Base-by-base conservation (phyloP, 371 early-diverging fungal genomes). In the Mortierella sp. region DNA sequence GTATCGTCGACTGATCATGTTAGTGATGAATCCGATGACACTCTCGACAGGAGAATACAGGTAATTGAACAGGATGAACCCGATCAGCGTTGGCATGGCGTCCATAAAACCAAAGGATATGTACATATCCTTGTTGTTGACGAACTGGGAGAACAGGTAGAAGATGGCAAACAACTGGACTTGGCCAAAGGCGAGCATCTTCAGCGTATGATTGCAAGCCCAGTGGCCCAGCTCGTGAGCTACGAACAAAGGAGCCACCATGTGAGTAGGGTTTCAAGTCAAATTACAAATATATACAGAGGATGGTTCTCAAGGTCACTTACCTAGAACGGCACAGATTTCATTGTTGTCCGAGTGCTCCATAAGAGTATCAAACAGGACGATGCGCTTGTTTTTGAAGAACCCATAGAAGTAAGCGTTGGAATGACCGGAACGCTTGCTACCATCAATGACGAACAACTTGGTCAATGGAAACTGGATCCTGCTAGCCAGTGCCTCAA, bases 361-460 rank as follows among this genome's bases (percentile, higher is more conserved):
- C 48, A 98, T 74, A 53, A 99, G 83, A 0, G 99, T 99, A 79
- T 99, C 99, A 80, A 85, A 99, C 9, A 99, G 70, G 0, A 99
- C 99, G 71, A 99, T 98, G 48, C 97, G 92, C 89, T 98, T 98
- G 83, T 95, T 93, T 80, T 95, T 95, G 73, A 94, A 95, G 65
- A 98, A 94, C 0, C 98, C 97, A 63, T 91, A 94, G 78, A 99
- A 97, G 82, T 98, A 99, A 2, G 99, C 99, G 81, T 99, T 99
- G 44, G 95, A 94, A 79, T 99, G 99, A 19, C 92, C 81, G 3
- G 93, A 92, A 39, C 99, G 91, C 79, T 91, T 96, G 77, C 94
- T 94, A 24, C 98, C 98, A 79, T 99, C 99, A 80, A 99, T 94
- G 19, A 96, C 92, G 63, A 93, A 96, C 22, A 99, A 85, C 79